phyloP scores from a whole-genome alignment of 192 early-diverging fungal species.

The Rhizophagus sp. region DNA sequence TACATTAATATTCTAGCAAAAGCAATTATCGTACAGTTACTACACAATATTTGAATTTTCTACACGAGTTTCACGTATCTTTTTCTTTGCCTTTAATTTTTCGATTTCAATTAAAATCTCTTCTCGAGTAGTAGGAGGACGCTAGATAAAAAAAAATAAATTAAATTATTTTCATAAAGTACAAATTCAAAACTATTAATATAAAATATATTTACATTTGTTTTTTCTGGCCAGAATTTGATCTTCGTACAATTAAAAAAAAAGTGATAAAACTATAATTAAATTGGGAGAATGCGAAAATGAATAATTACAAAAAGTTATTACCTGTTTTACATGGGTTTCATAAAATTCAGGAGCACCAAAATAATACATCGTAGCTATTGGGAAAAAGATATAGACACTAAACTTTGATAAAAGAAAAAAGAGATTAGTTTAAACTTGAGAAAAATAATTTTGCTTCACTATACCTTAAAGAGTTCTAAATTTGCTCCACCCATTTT shows the following conservation, averaged over 20 bases:
- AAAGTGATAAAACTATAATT: background rate
- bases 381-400: constrained; percentile 53
- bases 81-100: constrained; percentile 39
- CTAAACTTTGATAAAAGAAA: constrained; percentile 41
- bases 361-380: constrained; percentile 52
- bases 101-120: constrained; percentile 41
- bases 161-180: background rate
- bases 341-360: constrained; percentile 53
- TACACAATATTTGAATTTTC: background rate
- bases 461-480: constrained; percentile 46
- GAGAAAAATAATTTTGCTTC: background rate
- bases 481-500: constrained; percentile 46
- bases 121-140: constrained; percentile 42
- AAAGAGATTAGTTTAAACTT: constrained; percentile 14
- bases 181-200: too few relatives aligned
- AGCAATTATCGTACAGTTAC: background rate
- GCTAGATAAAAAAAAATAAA: constrained; percentile 30
- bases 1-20: background rate
- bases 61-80: background rate
- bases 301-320: too few relatives aligned
- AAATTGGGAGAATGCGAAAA: background rate
- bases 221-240: constrained; percentile 43
- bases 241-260: constrained; percentile 1
- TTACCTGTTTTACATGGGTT: constrained; percentile 40
- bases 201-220: constrained; percentile 7